phyloP scores from a whole-genome alignment of 345 rosid genomes.

The Crucihimalaya himalaica region DNA sequence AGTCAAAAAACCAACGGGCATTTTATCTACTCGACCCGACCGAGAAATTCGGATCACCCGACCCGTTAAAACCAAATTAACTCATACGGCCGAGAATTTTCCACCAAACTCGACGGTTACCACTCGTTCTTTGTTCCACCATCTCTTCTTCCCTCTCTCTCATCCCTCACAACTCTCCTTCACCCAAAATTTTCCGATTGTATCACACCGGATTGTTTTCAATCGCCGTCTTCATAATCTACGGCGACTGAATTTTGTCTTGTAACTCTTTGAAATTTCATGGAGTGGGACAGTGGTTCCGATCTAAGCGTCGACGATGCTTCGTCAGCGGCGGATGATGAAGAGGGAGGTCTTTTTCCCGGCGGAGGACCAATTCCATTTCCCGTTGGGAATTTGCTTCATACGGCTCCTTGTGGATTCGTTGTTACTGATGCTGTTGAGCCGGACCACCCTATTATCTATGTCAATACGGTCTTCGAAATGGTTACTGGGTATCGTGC shows the following conservation, averaged over 20 bases:
- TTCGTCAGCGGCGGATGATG: slow-evolving; percentile 51
- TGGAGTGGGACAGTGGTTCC: slow-evolving; percentile 99
- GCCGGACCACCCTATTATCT: slow-evolving; percentile 84
- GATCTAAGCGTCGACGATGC: slow-evolving; percentile 71
- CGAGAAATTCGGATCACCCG: slow-evolving; percentile 1
- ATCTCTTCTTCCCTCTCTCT: slow-evolving; percentile 13
- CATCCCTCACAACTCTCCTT: background rate
- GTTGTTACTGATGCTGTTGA: slow-evolving; percentile 83
- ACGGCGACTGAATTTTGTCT: slow-evolving; percentile 14
- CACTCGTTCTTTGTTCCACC: slow-evolving; percentile 42
- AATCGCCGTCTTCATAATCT: slow-evolving; percentile 8
- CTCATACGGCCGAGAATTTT: slow-evolving; percentile 40
- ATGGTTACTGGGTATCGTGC: slow-evolving; percentile 85
- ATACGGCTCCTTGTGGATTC: slow-evolving; percentile 78
- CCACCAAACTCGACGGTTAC: slow-evolving; percentile 46
- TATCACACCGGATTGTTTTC: slow-evolving; percentile 17
- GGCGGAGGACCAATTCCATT: slow-evolving; percentile 64
- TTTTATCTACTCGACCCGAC: background rate
- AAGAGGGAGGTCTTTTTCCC: slow-evolving; percentile 55
- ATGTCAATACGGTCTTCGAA: slow-evolving; percentile 87
- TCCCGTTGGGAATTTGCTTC: slow-evolving; percentile 74
- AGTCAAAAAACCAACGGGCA: background rate
- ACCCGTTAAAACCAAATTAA: slow-evolving; percentile 12
- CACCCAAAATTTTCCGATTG: background rate
- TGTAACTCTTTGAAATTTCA: slow-evolving; percentile 14